Percentiles rank a stretch among this genome's conserved stretches.
phyloP scores from a whole-genome alignment of 108 stramenopile species.

The Pseudonitzschia pungens region DNA sequence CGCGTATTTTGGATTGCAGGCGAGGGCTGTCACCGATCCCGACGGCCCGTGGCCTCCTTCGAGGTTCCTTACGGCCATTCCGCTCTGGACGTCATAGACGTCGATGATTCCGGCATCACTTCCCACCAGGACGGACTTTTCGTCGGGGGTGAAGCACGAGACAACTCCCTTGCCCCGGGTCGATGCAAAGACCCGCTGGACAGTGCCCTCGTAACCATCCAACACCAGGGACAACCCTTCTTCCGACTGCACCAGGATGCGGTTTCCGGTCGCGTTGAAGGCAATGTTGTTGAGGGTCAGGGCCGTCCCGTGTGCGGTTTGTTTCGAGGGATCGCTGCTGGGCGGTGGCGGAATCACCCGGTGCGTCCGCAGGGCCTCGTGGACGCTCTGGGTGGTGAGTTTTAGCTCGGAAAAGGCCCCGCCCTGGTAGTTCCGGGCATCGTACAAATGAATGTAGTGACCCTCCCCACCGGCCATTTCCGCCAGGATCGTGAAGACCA shows the following conservation, averaged over 20 bases:
- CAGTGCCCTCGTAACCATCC: constrained; percentile 80
- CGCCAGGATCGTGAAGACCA: constrained; percentile 78
- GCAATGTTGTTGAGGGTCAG: constrained; percentile 43
- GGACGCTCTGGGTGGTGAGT: constrained; percentile 44
- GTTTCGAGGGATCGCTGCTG: neutral
- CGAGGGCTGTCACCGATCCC: constrained; percentile 40
- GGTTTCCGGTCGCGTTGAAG: constrained; percentile 78
- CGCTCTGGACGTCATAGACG: constrained; percentile 63
- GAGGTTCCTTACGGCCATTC: constrained; percentile 50
- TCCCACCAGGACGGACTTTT: constrained; percentile 58
- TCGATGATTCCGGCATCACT: constrained; percentile 66
- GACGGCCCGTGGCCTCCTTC: constrained; percentile 54
- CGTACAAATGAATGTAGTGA: constrained; percentile 76
- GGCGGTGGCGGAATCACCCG: constrained; percentile 2
- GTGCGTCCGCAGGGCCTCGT: constrained; percentile 47
- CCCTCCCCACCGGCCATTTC: constrained; percentile 43
- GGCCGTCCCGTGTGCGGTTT: neutral
- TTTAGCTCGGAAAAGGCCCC: constrained; percentile 85
- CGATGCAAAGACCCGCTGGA: constrained; percentile 56
- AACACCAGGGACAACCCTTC: constrained; percentile 53
- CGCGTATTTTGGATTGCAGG: constrained; percentile 71
- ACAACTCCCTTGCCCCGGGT: constrained; percentile 28
- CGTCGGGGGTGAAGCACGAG: constrained; percentile 74
- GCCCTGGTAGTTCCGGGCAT: constrained; percentile 70
- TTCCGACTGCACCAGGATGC: constrained; percentile 58